Percentiles rank a stretch among this genome's conserved stretches.
These are phyloP conservation scores for Botrytis fragariae DNA, from an alignment of 2,329 filamentous ascomycete genomes.

Conservation along the genomic window DNA sequence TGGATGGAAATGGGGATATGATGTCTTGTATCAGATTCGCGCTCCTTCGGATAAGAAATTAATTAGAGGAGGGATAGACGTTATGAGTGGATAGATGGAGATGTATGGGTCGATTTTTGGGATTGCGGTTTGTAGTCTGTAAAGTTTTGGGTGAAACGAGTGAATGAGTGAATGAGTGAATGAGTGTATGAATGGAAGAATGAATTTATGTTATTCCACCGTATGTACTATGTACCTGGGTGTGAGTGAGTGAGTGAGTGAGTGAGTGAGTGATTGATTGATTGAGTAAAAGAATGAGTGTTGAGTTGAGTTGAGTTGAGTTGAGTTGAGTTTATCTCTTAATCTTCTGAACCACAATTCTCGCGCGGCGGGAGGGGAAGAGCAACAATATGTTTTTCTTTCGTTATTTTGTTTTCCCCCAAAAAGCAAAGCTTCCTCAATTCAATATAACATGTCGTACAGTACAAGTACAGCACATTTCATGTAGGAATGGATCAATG, in stretches of 20 bases:
- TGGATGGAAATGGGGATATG: background rate
- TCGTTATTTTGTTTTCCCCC: background rate
- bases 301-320: no score
- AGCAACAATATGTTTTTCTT: background rate
- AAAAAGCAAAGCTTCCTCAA: background rate
- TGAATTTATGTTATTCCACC: background rate
- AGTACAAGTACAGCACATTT: no score
- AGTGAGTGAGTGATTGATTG: background rate
- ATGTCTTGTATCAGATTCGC: conserved; percentile 11
- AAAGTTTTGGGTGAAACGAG: background rate
- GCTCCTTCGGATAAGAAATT: conserved; percentile 18
- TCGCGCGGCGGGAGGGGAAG: background rate
- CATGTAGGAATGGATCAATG: background rate
- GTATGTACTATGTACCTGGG: no score
- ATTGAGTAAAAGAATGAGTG: background rate
- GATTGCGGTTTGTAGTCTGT: background rate
- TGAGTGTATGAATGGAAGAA: background rate
- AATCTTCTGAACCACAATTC: background rate
- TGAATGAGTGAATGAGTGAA: background rate
- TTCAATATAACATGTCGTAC: background rate
- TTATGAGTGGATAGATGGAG: background rate
- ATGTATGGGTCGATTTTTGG: background rate
- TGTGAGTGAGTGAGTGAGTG: background rate
- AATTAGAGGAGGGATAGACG: conserved; percentile 14
- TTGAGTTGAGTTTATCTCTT: background rate